Evolutionary conservation across 192 early-diverging fungal genomes (phyloP), one percentile per base, ranked within the genome.

Genomic region (Linnemannia zychae): DNA sequence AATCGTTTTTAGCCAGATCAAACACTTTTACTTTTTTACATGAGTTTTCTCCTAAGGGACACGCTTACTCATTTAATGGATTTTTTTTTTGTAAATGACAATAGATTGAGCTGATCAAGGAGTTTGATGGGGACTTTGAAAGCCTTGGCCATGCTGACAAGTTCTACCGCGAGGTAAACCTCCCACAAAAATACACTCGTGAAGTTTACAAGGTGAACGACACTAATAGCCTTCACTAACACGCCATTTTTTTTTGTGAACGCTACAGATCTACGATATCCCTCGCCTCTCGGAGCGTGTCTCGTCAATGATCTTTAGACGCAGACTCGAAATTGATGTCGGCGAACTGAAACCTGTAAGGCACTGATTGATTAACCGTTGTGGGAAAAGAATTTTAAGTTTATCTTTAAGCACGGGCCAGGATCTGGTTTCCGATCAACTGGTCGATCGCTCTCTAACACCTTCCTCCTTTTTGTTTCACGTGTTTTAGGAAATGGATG

Each of bases 81-180:
- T 36, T 36, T 1, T 5, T 44, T 20, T 38, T 50, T 44, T 28
- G 38, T 50, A 11, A 13, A 44, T 37, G 24, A 6, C 1, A 44
- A 24, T 53, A 90, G 88, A 89, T 90, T 67, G 87, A 92, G 71
- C 44, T 91, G 13, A 75, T 92, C 48, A 88, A 88, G 66, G 88
- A 89, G 22, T 92, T 88, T 67, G 82, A 87, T 20, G 87, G 89
- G 7, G 89, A 92, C 75, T 70, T 89, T 31, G 80, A 82, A 38
- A 72, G 72, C 40, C 80, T 92, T 0, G 91, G 91, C 22, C 89
- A 92, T 75, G 91, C 91, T n/a, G 91, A 92, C 46, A 87, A 88
- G 76, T 92, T 89, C 67, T 92, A 90, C 50, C 80, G 77, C 28
- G 76, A 87, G 52, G 88, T 88, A 81, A 82, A 78, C 31, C 9